phyloP scores from a whole-genome alignment of 768 basidiomycete genomes.

The Hirschioporus abietinus region DNA sequence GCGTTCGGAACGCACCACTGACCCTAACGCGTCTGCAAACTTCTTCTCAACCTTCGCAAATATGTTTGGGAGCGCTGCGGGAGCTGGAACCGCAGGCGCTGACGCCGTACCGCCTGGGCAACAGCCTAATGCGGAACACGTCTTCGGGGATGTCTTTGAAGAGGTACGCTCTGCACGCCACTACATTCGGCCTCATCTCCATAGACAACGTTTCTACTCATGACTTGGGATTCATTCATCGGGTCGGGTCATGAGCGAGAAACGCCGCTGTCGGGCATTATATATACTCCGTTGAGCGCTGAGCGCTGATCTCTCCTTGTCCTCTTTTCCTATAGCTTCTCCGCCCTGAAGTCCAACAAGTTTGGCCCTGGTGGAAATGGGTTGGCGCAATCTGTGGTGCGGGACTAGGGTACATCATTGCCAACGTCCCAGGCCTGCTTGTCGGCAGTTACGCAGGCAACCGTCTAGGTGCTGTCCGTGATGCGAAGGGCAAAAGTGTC shows the following conservation, averaged over 20 bases:
- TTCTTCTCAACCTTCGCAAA: constrained; percentile 76
- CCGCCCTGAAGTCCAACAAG: constrained; percentile 73
- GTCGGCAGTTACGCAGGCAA: constrained; percentile 87
- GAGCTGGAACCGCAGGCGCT: constrained; percentile 21
- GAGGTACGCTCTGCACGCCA: constrained; percentile 48
- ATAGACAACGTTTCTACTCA: neutral
- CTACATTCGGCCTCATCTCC: neutral
- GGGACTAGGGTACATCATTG: constrained; percentile 47
- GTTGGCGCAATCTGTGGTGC: constrained; percentile 65
- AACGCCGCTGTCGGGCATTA: too few species aligned
- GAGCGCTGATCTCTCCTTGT: neutral
- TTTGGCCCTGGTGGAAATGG: constrained; percentile 71
- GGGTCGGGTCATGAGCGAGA: too few species aligned
- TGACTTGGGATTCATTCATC: too few species aligned
- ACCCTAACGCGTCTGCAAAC: constrained; percentile 61
- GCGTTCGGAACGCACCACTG: constrained; percentile 49
- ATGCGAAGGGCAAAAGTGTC: constrained; percentile 93
- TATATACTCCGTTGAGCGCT: neutral
- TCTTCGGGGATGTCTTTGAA: constrained; percentile 89
- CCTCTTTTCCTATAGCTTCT: constrained; percentile 45
- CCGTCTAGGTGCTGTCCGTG: constrained; percentile 83
- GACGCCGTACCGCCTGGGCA: constrained; percentile 27
- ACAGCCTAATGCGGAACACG: constrained; percentile 70
- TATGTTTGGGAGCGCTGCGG: constrained; percentile 49
- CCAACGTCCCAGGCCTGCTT: constrained; percentile 81